These are phyloP conservation scores for Rosa hybrid DNA, from an alignment of 331 rosid species.

Conservation along the genomic window DNA sequence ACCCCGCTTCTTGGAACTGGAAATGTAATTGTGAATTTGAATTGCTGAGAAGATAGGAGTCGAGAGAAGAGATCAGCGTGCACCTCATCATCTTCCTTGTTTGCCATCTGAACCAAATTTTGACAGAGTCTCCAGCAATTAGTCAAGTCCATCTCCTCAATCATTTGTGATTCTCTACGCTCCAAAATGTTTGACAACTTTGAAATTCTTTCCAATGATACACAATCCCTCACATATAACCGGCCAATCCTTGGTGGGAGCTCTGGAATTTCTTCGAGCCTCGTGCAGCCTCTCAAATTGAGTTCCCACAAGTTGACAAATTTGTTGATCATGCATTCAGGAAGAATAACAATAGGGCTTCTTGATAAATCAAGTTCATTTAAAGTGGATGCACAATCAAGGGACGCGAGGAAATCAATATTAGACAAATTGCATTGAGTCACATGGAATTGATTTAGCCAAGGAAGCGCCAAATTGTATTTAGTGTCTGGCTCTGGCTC, in stretches of 20 bases:
- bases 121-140: background rate
- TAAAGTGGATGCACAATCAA: background rate
- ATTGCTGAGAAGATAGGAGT: background rate
- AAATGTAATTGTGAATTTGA: background rate
- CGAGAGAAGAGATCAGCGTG: background rate
- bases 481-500: too few relatives aligned
- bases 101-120: background rate
- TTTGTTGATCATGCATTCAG: background rate
- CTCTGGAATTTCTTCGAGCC: background rate
- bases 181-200: slow-evolving; percentile 6
- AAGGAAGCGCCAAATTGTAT: background rate
- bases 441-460: too few relatives aligned
- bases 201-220: background rate
- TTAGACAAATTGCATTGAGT: background rate
- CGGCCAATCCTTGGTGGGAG: background rate
- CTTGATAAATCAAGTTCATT: background rate
- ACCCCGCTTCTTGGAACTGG: background rate
- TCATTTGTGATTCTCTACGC: slow-evolving; percentile 1
- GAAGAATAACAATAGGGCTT: background rate
- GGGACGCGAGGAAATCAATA: background rate
- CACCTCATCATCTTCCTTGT: background rate
- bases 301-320: background rate
- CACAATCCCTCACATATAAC: background rate
- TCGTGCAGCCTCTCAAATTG: fast-evolving
- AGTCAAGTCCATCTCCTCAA: background rate